Conservation (phyloP, 768 basidiomycete genomes). For the Suillus brevipes region DNA sequence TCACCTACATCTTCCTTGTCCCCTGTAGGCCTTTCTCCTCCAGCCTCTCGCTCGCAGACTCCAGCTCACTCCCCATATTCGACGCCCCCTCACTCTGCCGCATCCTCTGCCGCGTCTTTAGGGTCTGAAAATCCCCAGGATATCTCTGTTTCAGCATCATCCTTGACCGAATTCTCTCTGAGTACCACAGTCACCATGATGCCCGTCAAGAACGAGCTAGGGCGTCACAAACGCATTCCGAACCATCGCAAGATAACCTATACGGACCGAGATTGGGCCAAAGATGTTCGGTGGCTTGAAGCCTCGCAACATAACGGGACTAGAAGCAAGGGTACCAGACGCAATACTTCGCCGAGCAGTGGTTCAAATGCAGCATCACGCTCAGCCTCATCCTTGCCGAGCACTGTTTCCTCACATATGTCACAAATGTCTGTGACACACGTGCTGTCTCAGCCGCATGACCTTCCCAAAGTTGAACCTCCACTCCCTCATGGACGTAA, state of each 20-base stretch:
- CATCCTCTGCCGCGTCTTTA: constrained; percentile 30
- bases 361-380: constrained; percentile 15
- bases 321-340: constrained; percentile 20
- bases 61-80: constrained; percentile 22
- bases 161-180: constrained; percentile 29
- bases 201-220: constrained; percentile 6
- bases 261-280: constrained; percentile 65
- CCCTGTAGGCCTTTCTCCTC: constrained; percentile 31
- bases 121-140: constrained; percentile 30
- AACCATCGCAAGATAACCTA: constrained; percentile 35
- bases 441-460: constrained; percentile 2
- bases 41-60: constrained; percentile 18
- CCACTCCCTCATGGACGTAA: constrained; percentile 26
- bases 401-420: constrained; percentile 11
- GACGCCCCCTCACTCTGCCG: constrained; percentile 25
- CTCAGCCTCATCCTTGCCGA: constrained; percentile 23
- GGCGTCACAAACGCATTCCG: constrained; percentile 18
- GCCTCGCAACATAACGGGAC: constrained; percentile 28
- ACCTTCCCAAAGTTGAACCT: constrained; percentile 15
- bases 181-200: constrained; percentile 23
- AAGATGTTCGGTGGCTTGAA: constrained; percentile 66
- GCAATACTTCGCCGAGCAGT: constrained; percentile 18
- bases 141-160: constrained; percentile 33
- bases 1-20: constrained; percentile 53
- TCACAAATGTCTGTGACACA: neutral